Percentiles rank a stretch among this genome's conserved stretches.
Evolutionary conservation across 225 moss, liverwort and hornwort genomes (phyloP).

Genomic region (Marchantia polymorpha): DNA sequence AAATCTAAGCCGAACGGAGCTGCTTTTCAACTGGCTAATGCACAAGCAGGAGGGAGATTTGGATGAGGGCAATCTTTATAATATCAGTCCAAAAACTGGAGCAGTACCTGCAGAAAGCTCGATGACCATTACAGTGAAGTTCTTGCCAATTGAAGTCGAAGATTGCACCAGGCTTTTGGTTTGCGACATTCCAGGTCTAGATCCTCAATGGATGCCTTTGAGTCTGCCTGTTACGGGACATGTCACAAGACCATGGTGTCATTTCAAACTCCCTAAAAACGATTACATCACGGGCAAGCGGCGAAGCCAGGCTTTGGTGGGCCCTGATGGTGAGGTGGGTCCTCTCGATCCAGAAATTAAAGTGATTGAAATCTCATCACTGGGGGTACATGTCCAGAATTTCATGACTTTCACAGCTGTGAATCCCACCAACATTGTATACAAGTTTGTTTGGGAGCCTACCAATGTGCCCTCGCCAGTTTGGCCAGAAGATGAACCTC

Average conservation of each 20-base stretch:
- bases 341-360: conserved; percentile 53
- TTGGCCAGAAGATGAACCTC: conserved; percentile 61
- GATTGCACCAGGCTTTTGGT: conserved; percentile 62
- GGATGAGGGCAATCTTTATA: conserved; percentile 48
- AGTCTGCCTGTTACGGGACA: conserved; percentile 55
- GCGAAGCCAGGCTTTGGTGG: conserved; percentile 38
- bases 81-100: conserved; percentile 40
- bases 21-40: conserved; percentile 58
- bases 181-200: conserved; percentile 58
- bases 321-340: conserved; percentile 55
- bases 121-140: conserved; percentile 48
- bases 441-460: conserved; percentile 66
- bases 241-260: conserved; percentile 83
- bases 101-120: conserved; percentile 32
- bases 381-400: conserved; percentile 61
- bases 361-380: conserved; percentile 73
- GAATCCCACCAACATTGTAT: conserved; percentile 63
- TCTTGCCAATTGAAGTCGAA: conserved; percentile 68
- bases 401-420: conserved; percentile 64
- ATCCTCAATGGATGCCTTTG: conserved; percentile 51
- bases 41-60: conserved; percentile 44
- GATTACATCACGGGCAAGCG: conserved; percentile 56
- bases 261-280: conserved; percentile 81
- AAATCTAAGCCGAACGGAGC: conserved; percentile 51
- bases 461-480: conserved; percentile 41